Conservation (phyloP, 1,139 yeast genomes). For the Trichomonascaceae sp. region DNA sequence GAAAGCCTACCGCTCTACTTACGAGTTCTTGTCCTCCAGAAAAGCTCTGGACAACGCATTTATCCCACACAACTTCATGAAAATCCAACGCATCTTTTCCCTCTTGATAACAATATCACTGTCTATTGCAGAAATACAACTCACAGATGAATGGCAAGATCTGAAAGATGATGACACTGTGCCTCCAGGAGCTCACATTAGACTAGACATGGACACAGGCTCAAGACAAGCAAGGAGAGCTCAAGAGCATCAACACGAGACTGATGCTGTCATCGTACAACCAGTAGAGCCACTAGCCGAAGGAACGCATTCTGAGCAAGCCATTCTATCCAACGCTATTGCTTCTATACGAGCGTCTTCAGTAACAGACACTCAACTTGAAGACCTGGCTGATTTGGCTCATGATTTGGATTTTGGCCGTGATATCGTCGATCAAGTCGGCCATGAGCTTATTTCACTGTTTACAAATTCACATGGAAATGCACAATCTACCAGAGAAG, state of each 20-base stretch:
- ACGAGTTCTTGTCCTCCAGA: too few species aligned
- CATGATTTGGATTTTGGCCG: constrained; percentile 64
- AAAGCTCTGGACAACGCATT: too few species aligned
- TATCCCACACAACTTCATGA: neutral
- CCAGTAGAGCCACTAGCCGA: constrained; percentile 1
- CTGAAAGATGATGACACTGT: constrained; percentile 63
- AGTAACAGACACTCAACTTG: constrained; percentile 30
- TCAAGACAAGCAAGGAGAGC: constrained; percentile 53
- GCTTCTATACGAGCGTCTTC: constrained; percentile 5
- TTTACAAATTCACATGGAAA: constrained; percentile 1
- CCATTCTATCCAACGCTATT: constrained; percentile 3
- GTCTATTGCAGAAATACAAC: constrained; percentile 1
- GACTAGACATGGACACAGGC: constrained; percentile 64
- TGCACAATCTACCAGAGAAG: constrained; percentile 23
- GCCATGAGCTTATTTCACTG: constrained; percentile 25
- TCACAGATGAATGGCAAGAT: constrained; percentile 55
- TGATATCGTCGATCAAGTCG: constrained; percentile 30
- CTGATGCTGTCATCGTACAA: constrained; percentile 1
- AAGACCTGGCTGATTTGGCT: constrained; percentile 55
- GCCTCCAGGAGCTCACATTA: constrained; percentile 73
- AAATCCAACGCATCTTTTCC: neutral
- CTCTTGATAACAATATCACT: neutral
- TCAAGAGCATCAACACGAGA: constrained; percentile 15
- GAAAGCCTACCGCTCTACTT: too few species aligned
- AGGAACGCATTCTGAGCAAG: constrained; percentile 3